These are phyloP conservation scores for Curvularia verruculosa DNA, from an alignment of 2,329 filamentous ascomycete species.

Conservation along the genomic window DNA sequence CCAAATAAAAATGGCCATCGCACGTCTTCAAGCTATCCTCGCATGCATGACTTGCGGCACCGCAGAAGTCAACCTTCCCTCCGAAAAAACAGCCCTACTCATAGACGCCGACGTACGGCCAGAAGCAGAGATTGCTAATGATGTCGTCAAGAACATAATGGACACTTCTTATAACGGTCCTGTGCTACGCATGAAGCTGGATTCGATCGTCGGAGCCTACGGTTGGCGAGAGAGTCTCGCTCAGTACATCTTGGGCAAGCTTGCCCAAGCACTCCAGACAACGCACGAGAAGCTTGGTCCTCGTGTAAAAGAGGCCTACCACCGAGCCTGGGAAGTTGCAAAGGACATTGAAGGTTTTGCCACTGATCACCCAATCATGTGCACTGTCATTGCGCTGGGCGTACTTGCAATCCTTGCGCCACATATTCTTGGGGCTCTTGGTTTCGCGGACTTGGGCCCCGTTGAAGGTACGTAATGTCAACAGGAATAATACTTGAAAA, in stretches of 20 bases:
- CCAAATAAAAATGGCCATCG: constrained; percentile 11
- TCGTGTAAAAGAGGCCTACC: constrained; percentile 31
- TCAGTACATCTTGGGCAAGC: constrained; percentile 33
- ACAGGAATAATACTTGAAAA: not conserved
- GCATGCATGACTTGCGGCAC: constrained; percentile 18
- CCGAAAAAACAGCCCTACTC: constrained; percentile 25
- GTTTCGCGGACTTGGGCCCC: constrained; percentile 41
- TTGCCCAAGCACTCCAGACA: constrained; percentile 32
- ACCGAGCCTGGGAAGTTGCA: constrained; percentile 31
- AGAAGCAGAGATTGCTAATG: constrained; percentile 22
- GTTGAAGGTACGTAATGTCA: constrained; percentile 32
- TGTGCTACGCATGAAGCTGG: constrained; percentile 29
- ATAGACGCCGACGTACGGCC: constrained; percentile 3
- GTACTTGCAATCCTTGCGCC: constrained; percentile 38
- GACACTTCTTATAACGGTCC: constrained; percentile 22
- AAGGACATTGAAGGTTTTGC: constrained; percentile 35
- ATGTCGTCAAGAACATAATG: constrained; percentile 29
- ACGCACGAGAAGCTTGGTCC: constrained; percentile 32
- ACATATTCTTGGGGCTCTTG: constrained; percentile 38
- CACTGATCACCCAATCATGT: constrained; percentile 38
- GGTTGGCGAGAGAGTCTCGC: constrained; percentile 44
- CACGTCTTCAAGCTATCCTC: constrained; percentile 21
- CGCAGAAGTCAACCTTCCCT: not conserved
- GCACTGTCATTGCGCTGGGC: constrained; percentile 40
- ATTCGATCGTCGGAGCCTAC: constrained; percentile 30